Evolutionary conservation across 768 basidiomycete species (phyloP), one percentile per base, ranked within the genome.

Genomic region (Lentinula edodes): DNA sequence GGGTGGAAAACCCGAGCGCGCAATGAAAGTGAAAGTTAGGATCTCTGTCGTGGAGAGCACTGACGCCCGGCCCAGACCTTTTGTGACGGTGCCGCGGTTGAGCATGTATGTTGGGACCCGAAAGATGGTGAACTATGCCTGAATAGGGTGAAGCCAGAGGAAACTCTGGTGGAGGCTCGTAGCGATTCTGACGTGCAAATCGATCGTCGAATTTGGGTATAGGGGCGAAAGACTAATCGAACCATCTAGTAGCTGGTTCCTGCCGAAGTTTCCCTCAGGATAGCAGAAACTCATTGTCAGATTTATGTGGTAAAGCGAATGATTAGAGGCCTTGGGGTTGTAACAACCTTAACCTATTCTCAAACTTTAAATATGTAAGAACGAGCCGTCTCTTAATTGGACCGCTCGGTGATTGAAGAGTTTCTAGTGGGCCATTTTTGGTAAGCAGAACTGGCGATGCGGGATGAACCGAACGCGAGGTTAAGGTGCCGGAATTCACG

Each of bases 111-210:
- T 84, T 88, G 84, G 86, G 87, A 88, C 86, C 88, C 85, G 86
- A 89, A 89, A 88, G 86, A 89, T 89, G 87, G 87, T 89, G 87
- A 89, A 89, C 86, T 89, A 89, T 89, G 86, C 61, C 61, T 83
- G 82, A 81, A 85, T 87, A 89, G 87, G 87, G 87, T 81, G 86
- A 89, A 90, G 89, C 88, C 89, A 91, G 89, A 88, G 90, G 88
- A 91, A 91, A 91, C 90, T 89, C 89, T 90, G 89, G 88, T 91
- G 89, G 89, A 90, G 87, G 89, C 87, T 89, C 85, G 86, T 88
- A 91, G 90, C 88, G 85, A 87, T 91, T 90, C 90, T 91, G 90
- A 90, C 87, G 87, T 91, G 90, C 90, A 91, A 91, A 91, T 91
- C 88, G 86, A 90, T 91, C 86, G 89, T 90, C 86, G 80, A 89